phyloP scores from a whole-genome alignment of 1,284 basidiomycete species.

The Rhodotorula sp. region DNA sequence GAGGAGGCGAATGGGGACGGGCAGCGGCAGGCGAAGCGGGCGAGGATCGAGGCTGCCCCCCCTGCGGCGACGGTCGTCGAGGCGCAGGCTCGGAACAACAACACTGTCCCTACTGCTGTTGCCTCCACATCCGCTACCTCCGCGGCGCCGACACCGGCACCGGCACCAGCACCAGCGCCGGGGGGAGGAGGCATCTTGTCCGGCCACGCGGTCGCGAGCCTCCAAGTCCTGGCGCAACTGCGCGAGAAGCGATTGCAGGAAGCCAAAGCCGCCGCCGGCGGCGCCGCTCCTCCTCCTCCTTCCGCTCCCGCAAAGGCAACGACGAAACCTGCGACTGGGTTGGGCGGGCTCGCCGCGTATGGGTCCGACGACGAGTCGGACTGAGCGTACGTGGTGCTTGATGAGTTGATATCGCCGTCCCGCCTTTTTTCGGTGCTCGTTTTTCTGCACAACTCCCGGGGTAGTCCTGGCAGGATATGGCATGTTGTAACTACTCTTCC shows the following conservation, averaged over 20 bases:
- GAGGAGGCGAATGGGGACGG: constrained; percentile 40
- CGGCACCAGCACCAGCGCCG: background rate
- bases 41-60: constrained; percentile 54
- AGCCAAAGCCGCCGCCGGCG: background rate
- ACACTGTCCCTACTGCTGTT: background rate
- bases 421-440: background rate
- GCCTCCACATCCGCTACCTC: background rate
- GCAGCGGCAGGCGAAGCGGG: constrained; percentile 29
- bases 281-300: background rate
- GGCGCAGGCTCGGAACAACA: constrained; percentile 3
- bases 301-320: background rate
- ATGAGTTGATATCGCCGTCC: background rate
- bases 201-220: constrained; percentile 33
- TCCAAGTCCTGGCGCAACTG: constrained; percentile 33
- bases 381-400: background rate
- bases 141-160: constrained; percentile 1
- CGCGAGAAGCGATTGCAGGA: constrained; percentile 3
- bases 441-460: no score
- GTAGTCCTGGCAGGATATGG: no score
- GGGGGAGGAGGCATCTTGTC: constrained; percentile 24
- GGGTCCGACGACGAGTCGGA: constrained; percentile 34
- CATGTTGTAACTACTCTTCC: no score
- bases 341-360: constrained; percentile 38
- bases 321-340: constrained; percentile 13
- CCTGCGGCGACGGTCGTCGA: constrained; percentile 51